Conservation (phyloP, 306 rosid species). For the Lablab purpureus region DNA sequence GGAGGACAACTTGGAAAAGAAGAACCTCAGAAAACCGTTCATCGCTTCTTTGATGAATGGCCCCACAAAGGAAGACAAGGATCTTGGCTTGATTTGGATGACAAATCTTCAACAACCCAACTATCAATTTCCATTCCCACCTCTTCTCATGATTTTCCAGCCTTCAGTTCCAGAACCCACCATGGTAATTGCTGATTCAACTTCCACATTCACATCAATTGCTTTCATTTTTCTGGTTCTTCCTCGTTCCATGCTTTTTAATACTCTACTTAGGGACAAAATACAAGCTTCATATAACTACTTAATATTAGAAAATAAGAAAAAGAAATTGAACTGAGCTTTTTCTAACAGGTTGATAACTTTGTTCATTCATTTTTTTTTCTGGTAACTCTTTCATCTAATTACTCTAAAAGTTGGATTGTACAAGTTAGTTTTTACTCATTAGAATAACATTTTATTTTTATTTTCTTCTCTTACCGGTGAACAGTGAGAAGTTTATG, state of each 20-base stretch:
- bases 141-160: constrained; percentile 65
- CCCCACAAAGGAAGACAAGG: constrained; percentile 72
- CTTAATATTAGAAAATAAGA: neutral
- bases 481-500: neutral
- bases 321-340: neutral
- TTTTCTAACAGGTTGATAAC: neutral
- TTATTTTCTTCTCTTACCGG: neutral
- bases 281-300: neutral
- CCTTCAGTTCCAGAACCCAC: constrained; percentile 64
- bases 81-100: constrained; percentile 84
- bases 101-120: constrained; percentile 77
- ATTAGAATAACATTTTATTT: neutral
- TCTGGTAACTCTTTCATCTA: neutral
- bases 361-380: neutral
- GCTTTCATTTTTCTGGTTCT: constrained; percentile 16
- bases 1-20: constrained; percentile 50
- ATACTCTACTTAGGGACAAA: neutral
- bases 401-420: neutral
- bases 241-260: neutral
- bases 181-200: constrained; percentile 47
- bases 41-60: constrained; percentile 88
- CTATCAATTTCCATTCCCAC: constrained; percentile 86
- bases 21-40: constrained; percentile 77
- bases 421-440: neutral
- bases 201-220: constrained; percentile 6